Evolutionary conservation across 2,329 filamentous ascomycete species (phyloP).

Genomic region (Verticillium albo-atrum): DNA sequence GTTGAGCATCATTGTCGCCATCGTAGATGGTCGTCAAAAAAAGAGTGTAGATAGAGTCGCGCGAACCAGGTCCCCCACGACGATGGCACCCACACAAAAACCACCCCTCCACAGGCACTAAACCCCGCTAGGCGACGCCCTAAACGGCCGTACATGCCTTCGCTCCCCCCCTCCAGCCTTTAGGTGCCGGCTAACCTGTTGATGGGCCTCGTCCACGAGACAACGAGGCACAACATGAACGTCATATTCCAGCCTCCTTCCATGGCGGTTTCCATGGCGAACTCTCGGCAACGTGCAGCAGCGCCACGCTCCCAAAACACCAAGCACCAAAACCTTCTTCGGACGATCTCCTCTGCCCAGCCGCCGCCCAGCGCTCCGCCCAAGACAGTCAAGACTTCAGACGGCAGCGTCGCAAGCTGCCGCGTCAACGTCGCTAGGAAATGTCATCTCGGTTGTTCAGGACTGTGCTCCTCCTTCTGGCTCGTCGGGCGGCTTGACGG

Average conservation of each 20-base stretch:
- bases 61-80: background rate
- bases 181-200: no score
- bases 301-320: background rate
- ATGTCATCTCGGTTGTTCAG: background rate
- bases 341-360: background rate
- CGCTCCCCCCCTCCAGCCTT: background rate
- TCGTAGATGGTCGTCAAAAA: background rate
- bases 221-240: background rate
- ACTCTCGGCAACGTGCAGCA: background rate
- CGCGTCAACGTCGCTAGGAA: background rate
- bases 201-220: background rate
- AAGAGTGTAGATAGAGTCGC: background rate
- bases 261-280: background rate
- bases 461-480: background rate
- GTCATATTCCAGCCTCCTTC: background rate
- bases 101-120: background rate
- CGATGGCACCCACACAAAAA: background rate
- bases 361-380: background rate
- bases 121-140: background rate
- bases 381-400: background rate
- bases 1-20: background rate
- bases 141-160: background rate
- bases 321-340: background rate
- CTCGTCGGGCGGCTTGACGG: no score
- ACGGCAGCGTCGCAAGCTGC: background rate